Evolutionary conservation across 2,329 filamentous ascomycete species (phyloP).

Genomic region (Pseudocercospora macadamiae): DNA sequence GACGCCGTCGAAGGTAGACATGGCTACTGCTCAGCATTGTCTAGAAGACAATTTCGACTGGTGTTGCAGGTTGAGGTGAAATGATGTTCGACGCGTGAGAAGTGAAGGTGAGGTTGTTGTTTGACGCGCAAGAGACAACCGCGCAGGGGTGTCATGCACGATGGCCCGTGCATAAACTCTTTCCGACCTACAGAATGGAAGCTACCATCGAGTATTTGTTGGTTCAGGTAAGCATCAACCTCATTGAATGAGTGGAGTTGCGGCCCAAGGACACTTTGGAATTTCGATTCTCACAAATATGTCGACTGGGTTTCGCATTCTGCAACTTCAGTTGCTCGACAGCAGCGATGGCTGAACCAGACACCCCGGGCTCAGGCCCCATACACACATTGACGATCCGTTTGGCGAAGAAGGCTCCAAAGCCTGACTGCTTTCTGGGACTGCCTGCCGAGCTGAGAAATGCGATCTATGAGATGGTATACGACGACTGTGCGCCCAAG

Average conservation of each 20-base stretch:
- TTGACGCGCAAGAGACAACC: neutral
- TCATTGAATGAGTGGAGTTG: no score
- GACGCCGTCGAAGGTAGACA: constrained; percentile 78
- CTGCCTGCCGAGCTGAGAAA: neutral
- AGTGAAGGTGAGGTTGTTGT: neutral
- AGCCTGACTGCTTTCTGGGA: neutral
- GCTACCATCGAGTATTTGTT: no score
- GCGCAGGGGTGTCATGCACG: neutral
- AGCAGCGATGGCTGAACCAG: no score
- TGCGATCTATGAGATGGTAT: neutral
- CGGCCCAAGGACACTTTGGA: no score
- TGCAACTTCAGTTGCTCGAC: no score
- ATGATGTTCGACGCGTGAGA: neutral
- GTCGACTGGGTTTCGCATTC: no score
- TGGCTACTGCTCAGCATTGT: constrained; percentile 40
- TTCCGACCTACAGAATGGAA: no score
- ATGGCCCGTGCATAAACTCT: neutral
- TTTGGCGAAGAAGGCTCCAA: neutral
- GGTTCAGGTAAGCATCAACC: no score
- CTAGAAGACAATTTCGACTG: neutral
- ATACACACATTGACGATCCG: no score
- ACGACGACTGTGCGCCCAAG: neutral
- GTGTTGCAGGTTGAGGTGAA: neutral
- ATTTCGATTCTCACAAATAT: no score
- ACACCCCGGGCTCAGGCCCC: no score